These are phyloP conservation scores for Sporisorium sorghi DNA, from an alignment of 1,284 basidiomycete genomes.

Conservation along the genomic window DNA sequence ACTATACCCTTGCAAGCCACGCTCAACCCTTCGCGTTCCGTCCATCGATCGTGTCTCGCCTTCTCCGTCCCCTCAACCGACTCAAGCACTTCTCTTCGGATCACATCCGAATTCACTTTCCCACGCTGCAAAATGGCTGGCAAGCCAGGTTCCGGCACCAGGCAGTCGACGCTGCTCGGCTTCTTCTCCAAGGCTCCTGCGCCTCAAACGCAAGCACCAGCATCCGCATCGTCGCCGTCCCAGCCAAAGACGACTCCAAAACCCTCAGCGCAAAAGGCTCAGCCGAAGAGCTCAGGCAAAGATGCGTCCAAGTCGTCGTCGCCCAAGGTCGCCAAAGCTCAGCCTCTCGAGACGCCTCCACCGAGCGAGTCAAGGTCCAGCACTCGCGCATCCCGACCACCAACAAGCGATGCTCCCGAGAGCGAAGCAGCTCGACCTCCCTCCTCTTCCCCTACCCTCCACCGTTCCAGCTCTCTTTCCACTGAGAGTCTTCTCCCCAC, in stretches of 20 bases:
- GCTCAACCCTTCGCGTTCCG: not conserved
- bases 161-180: constrained; percentile 56
- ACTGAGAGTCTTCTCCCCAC: constrained; percentile 24
- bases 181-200: constrained; percentile 54
- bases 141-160: constrained; percentile 27
- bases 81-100: constrained; percentile 8
- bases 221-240: constrained; percentile 18
- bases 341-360: constrained; percentile 43
- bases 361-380: constrained; percentile 37
- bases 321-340: constrained; percentile 9
- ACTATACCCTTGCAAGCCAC: constrained; percentile 4
- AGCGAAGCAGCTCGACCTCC: constrained; percentile 14
- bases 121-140: constrained; percentile 21
- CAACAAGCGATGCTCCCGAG: not conserved
- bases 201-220: constrained; percentile 15
- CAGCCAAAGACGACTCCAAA: constrained; percentile 3
- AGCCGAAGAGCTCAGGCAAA: constrained; percentile 7
- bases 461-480: constrained; percentile 41
- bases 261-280: not conserved
- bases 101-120: not conserved
- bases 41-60: not conserved
- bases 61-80: not conserved
- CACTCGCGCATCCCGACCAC: constrained; percentile 17
- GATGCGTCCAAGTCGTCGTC: constrained; percentile 16
- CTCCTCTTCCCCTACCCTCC: constrained; percentile 36